phyloP scores from a whole-genome alignment of 768 basidiomycete species.

The Agaricus sinodeliciosus region DNA sequence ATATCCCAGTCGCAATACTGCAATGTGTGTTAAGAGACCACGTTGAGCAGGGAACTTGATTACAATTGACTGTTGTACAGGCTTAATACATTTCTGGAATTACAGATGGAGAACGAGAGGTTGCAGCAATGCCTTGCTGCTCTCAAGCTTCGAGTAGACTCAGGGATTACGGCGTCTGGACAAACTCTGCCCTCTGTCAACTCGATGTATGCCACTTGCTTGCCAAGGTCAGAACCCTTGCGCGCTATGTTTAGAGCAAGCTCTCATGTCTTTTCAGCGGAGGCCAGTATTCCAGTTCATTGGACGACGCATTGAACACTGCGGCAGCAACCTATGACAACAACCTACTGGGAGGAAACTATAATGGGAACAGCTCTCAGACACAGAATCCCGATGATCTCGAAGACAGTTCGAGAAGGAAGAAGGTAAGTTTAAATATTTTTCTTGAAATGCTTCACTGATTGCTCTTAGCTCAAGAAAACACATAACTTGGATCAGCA shows the following conservation, averaged over 20 bases:
- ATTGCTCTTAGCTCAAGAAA: slow-evolving; percentile 35
- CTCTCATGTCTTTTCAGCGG: slow-evolving; percentile 2
- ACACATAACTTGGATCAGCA: slow-evolving; percentile 54
- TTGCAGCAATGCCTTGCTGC: slow-evolving; percentile 56
- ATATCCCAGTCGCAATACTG: slow-evolving; percentile 66
- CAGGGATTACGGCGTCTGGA: slow-evolving; percentile 16
- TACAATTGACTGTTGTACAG: slow-evolving; percentile 27
- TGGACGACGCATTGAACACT: neutral
- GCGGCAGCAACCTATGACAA: neutral
- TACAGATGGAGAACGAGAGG: slow-evolving; percentile 84
- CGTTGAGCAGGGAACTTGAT: neutral
- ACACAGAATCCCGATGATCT: slow-evolving; percentile 27
- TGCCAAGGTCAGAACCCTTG: slow-evolving; percentile 13
- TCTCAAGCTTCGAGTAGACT: slow-evolving; percentile 25
- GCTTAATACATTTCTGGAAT: slow-evolving; percentile 69
- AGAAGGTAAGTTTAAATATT: slow-evolving; percentile 40
- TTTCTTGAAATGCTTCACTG: neutral
- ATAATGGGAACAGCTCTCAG: slow-evolving; percentile 6
- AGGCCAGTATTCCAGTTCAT: neutral
- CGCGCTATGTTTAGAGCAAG: slow-evolving; percentile 2
- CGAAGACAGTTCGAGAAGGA: slow-evolving; percentile 53
- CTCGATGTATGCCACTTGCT: slow-evolving; percentile 31
- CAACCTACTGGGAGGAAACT: neutral
- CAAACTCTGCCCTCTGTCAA: slow-evolving; percentile 17
- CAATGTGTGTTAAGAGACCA: slow-evolving; percentile 40